A percentile compares a stretch with the other conserved stretches of the same genome.
Conservation (phyloP, 495 filamentous ascomycete species). For the Aspergillus avenaceus region DNA sequence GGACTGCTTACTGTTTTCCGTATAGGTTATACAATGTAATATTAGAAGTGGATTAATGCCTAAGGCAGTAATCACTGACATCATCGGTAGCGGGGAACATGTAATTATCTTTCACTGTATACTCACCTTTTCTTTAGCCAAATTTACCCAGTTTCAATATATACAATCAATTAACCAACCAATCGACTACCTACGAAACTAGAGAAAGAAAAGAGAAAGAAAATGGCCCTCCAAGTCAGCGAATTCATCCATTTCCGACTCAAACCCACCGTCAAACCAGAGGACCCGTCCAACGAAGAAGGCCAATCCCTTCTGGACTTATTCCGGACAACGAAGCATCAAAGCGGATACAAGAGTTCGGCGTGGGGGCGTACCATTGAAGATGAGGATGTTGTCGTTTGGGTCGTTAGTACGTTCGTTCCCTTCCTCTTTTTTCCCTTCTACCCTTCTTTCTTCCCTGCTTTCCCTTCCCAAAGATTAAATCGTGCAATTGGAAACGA, state of each 20-base stretch:
- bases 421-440: neutral
- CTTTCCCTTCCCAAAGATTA: no score
- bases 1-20: no score
- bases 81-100: neutral
- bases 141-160: no score
- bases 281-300: constrained; percentile 32
- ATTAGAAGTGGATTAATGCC: no score
- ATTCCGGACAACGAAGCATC: constrained; percentile 25
- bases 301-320: constrained; percentile 26
- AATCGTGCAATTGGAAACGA: no score
- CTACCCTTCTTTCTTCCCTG: neutral
- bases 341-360: constrained; percentile 35
- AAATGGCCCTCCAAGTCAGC: constrained; percentile 14
- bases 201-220: no score
- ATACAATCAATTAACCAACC: no score
- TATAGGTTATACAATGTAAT: no score
- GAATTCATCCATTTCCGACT: constrained; percentile 41
- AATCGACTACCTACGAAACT: neutral
- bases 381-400: constrained; percentile 33
- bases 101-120: no score
- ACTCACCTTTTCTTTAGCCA: neutral
- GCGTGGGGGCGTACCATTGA: constrained; percentile 38
- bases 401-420: constrained; percentile 39
- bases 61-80: neutral
- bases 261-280: constrained; percentile 36